Evolutionary conservation across 768 basidiomycete genomes (phyloP).

Genomic region (Amanita jacksonii): DNA sequence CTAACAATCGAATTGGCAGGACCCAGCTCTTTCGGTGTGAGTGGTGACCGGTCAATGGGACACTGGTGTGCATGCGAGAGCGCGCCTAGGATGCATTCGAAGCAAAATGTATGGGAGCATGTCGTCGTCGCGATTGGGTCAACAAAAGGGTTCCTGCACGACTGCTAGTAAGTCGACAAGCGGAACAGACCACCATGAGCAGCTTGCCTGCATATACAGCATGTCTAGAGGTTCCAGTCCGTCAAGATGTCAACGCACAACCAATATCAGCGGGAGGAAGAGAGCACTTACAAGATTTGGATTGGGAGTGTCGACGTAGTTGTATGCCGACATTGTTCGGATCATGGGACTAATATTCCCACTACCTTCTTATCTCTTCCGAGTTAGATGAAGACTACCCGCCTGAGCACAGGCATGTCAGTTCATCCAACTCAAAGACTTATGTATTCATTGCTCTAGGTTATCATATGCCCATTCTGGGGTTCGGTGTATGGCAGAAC

Average conservation of each 20-base stretch:
- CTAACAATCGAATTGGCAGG: slow-evolving; percentile 72
- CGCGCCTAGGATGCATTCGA: slow-evolving; percentile 68
- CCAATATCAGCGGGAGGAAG: neutral
- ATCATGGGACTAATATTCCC: neutral
- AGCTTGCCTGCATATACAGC: slow-evolving; percentile 66
- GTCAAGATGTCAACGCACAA: slow-evolving; percentile 1
- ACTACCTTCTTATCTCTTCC: neutral
- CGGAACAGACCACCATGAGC: no score
- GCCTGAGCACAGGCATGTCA: slow-evolving; percentile 5
- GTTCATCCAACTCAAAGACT: neutral
- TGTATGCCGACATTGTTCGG: slow-evolving; percentile 30
- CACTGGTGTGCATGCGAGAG: slow-evolving; percentile 62
- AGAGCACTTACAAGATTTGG: slow-evolving; percentile 48
- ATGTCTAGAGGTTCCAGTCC: no score
- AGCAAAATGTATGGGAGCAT: slow-evolving; percentile 83
- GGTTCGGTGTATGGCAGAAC: slow-evolving; percentile 57
- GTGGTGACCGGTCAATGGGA: slow-evolving; percentile 72
- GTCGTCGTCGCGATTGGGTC: slow-evolving; percentile 66
- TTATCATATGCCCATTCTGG: slow-evolving; percentile 41
- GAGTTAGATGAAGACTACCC: slow-evolving; percentile 3
- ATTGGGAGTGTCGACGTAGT: slow-evolving; percentile 55
- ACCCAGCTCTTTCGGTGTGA: slow-evolving; percentile 45
- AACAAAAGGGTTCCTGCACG: slow-evolving; percentile 54
- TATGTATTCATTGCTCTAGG: neutral
- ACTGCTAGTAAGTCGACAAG: neutral